These are phyloP conservation scores for Fusarium sp. DNA, from an alignment of 2,329 filamentous ascomycete genomes.

Conservation along the genomic window DNA sequence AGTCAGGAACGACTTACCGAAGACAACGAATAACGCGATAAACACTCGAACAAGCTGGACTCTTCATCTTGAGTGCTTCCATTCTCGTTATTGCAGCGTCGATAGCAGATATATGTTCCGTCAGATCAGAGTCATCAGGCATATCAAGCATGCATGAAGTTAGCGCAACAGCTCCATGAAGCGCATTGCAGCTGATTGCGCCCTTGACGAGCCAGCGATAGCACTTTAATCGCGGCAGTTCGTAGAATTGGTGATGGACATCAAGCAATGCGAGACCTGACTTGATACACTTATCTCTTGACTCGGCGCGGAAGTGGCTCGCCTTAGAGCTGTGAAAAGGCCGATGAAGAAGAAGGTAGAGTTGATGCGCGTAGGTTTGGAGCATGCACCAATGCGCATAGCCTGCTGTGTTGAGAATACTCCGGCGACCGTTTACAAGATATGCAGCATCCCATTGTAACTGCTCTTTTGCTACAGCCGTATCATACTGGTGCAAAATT, in stretches of 20 bases:
- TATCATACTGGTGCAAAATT: background rate
- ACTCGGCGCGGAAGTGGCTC: background rate
- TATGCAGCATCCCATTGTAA: background rate
- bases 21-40: conserved; percentile 8
- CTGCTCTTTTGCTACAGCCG: background rate
- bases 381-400: conserved; percentile 16
- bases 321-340: conserved; percentile 3
- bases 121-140: background rate
- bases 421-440: background rate
- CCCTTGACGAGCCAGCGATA: conserved; percentile 20
- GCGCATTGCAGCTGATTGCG: background rate
- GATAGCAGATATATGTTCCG: background rate
- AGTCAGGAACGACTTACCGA: background rate
- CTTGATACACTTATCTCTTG: conserved; percentile 6
- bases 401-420: background rate
- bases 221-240: background rate
- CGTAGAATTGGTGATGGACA: conserved; percentile 16
- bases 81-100: conserved; percentile 1
- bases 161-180: background rate
- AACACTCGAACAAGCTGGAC: conserved; percentile 5
- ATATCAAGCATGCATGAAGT: conserved; percentile 14
- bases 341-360: conserved; percentile 6
- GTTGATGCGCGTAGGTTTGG: conserved; percentile 8
- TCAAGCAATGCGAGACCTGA: background rate
- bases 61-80: conserved; percentile 8